Base-by-base conservation (phyloP, 257 asterid species). In the Hygrophila difformis region DNA sequence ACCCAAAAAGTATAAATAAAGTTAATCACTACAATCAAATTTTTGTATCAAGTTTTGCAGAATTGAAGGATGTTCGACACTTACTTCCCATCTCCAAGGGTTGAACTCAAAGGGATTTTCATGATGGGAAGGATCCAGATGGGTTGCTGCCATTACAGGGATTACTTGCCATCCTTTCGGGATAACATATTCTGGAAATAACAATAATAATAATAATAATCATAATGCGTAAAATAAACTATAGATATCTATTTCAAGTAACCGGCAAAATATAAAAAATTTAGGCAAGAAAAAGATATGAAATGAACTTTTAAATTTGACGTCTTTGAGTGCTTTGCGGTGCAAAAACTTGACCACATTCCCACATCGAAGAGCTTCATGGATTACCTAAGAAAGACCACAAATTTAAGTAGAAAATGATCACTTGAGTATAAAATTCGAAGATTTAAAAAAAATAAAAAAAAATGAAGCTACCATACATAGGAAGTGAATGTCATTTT, bases 11-110 rank as follows among this genome's bases (percentile, higher is more conserved):
- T n/a, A n/a, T n/a, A n/a, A n/a, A n/a, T n/a, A n/a, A n/a, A n/a
- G n/a, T n/a, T n/a, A n/a, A n/a, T n/a, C n/a, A n/a, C n/a, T n/a
- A n/a, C n/a, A n/a, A n/a, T n/a, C n/a, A n/a, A n/a, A n/a, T n/a
- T n/a, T n/a, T n/a, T n/a, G n/a, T n/a, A n/a, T n/a, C n/a, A n/a
- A n/a, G n/a, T n/a, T n/a, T n/a, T n/a, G n/a, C n/a, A n/a, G n/a
- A n/a, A n/a, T n/a, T n/a, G n/a, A n/a, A n/a, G n/a, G n/a, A n/a
- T n/a, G n/a, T n/a, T n/a, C n/a, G n/a, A n/a, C n/a, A n/a, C n/a
- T n/a, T 69, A 82, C 94, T 0, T 21, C 48, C 37, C 37, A 33
- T 33, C 37, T 33, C 37, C 37, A 33, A 5, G 37, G 37, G 37
- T 33, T 33, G 37, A 33, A 33, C 12, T 33, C 12, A 9, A 6